Evolutionary conservation across 73 alveolate species (phyloP), one percentile per base, ranked within the genome.

Genomic region (Symbiodinium pilosum): DNA sequence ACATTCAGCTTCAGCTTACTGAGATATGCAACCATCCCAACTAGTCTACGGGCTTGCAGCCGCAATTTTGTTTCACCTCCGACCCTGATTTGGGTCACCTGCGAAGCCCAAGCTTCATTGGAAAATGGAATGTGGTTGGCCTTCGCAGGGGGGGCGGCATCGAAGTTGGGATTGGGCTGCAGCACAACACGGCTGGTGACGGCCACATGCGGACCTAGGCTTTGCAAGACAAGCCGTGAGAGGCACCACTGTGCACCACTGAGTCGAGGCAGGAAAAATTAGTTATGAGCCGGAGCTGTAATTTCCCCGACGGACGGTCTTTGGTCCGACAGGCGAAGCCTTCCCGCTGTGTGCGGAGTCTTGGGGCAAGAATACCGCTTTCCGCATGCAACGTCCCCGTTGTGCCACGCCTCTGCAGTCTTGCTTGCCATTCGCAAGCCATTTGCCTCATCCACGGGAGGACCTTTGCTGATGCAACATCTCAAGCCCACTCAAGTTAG

Each of bases 161-260:
- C 97, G 89, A 91, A 91, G 84, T 91, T 91, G 42, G 97, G 97
- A 32, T 91, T 91, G 83, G 97, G 97, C 81, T 91, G 97, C 89
- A 91, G 88, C 75, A 91, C 97, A 83, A 91, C 97, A 7, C 97
- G 89, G 54, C 97, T 91, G 3, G 97, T 91, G 83, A 91, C 97
- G 38, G 97, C 97, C 88, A 91, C 97, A 24, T 91, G 97, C 52
- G 97, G 97, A 69, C 97, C 97, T 91, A 71, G 30, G 40, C 24
- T 21, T 28, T n/a, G 26, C 85, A n/a, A 18, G 43, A 36, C 7
- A 36, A 36, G 39, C 24, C 28, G 34, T 28, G 41, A 18, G 20
- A 69, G 32, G 32, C 83, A 4, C 8, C 0, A 64, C 36, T 9
- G 8, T 34, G 30, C 86, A 32, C 38, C 83, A 20, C 86, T 75